Evolutionary conservation across 2,329 filamentous ascomycete species (phyloP).

Genomic region (Grosmannia penicillata): DNA sequence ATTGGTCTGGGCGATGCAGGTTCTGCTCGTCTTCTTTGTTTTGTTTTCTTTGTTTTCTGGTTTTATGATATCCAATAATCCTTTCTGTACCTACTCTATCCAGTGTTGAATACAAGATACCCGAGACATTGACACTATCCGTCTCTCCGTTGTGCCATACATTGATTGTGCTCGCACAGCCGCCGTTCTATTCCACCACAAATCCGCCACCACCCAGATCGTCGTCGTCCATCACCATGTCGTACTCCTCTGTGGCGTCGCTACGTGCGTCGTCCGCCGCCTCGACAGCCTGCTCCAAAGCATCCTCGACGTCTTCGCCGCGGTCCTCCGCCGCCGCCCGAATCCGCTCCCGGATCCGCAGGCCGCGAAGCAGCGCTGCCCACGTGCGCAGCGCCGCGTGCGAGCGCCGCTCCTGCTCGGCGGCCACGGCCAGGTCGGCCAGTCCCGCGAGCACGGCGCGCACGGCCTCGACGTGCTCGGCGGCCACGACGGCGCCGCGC

Average conservation of each 20-base stretch:
- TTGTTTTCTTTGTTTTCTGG: neutral
- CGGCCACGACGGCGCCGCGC: constrained; percentile 61
- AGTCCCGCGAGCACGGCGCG: constrained; percentile 53
- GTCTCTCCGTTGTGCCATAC: neutral
- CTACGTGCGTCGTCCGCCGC: constrained; percentile 11
- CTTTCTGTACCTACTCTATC: neutral
- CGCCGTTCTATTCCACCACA: constrained; percentile 7
- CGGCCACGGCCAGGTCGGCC: constrained; percentile 47
- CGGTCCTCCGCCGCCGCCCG: constrained; percentile 38
- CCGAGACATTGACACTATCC: constrained; percentile 2
- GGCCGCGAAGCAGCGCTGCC: constrained; percentile 61
- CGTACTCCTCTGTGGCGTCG: constrained; percentile 17
- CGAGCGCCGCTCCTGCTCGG: constrained; percentile 48
- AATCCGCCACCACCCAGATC: constrained; percentile 17
- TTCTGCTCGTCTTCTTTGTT: neutral
- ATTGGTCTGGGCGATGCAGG: too few relatives aligned
- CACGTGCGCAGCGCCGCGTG: constrained; percentile 51
- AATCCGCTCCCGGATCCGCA: constrained; percentile 63
- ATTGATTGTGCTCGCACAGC: too few relatives aligned
- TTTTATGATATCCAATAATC: constrained; percentile 9
- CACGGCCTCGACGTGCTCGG: constrained; percentile 58
- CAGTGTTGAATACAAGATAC: constrained; percentile 7
- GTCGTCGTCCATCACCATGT: constrained; percentile 16
- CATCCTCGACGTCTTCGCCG: constrained; percentile 27
- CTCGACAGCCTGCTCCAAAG: too few relatives aligned